Base-by-base conservation (phyloP, 2,329 filamentous ascomycete species). In the Penicillium vulpinum region DNA sequence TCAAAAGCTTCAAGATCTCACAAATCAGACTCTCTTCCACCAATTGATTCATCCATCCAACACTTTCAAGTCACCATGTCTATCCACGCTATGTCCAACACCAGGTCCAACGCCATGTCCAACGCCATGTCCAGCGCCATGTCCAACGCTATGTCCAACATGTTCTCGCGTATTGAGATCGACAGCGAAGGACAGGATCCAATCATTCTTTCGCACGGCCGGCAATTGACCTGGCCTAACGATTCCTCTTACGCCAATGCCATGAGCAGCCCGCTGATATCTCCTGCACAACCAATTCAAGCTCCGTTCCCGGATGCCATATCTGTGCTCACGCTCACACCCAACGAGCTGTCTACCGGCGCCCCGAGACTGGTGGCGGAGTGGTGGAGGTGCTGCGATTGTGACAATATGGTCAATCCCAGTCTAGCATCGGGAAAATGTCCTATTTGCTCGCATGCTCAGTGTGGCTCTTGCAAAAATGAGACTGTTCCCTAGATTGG, bases 311-410 rank as follows among this genome's bases (percentile, higher is more conserved):
- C 16, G 5, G 21, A 53, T 36, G 46, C 33, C 22, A 35, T 39
- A 16, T 15, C 22, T 9, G 8, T 7, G 3, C 26, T 55, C 24
- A 15, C 36, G 3, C 31, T 48, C 11, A 11, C 21, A 1, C 5
- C 15, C 24, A 52, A n/a, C 10, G 28, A 22, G 18, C 43, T 45
- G 13, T 43, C 31, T 43, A 55, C 46, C 5, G 39, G 53, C 2
- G 18, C 46, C 9, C 53, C 46, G 26, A 29, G 56, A 29, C 16
- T 61, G 54, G 57, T 47, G 29, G 18, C 26, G 6, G 51, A 56
- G 11, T 66, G 63, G 60, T 69, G 68, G 69, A 31, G 13, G 0
- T 73, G 70, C 61, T 69, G 64, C 40, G 0, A 7, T 2, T 73
- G 68, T 40, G 2, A 18, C 0, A 45, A 46, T 5, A 15, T 56